Conservation (phyloP, 169 alveolate genomes). For the Cryptosporidium bovis region DNA sequence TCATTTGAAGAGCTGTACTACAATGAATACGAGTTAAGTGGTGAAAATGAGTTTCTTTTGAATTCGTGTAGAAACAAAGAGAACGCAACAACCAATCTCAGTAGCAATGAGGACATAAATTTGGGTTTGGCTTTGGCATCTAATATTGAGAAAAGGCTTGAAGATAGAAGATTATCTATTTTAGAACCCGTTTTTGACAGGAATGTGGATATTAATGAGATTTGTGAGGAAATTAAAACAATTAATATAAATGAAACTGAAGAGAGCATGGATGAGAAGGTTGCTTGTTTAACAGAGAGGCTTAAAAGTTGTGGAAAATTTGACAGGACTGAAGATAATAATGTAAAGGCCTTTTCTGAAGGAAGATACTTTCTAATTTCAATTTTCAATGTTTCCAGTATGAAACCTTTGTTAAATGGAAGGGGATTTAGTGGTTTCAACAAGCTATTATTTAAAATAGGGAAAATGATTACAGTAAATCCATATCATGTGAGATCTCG, state of each 20-base stretch:
- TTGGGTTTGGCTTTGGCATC: no score
- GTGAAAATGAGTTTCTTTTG: background rate
- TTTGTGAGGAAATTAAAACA: slow-evolving; percentile 30
- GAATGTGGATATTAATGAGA: background rate
- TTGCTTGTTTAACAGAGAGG: background rate
- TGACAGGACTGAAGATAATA: slow-evolving; percentile 27
- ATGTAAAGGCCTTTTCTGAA: slow-evolving; percentile 4
- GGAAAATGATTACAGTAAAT: slow-evolving; percentile 28
- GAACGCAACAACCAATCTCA: background rate
- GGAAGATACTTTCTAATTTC: slow-evolving; percentile 28
- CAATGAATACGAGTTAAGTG: background rate
- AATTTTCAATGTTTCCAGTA: background rate
- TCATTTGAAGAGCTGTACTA: slow-evolving; percentile 64
- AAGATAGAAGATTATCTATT: slow-evolving; percentile 7
- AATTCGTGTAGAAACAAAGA: background rate
- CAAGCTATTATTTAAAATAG: slow-evolving; percentile 26
- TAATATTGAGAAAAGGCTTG: background rate
- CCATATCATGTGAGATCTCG: slow-evolving; percentile 65
- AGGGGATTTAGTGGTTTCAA: background rate
- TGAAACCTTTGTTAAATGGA: background rate
- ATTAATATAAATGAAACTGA: slow-evolving; percentile 1
- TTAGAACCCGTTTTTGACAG: slow-evolving; percentile 29
- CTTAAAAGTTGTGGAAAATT: slow-evolving; percentile 40
- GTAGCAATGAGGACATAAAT: no score
- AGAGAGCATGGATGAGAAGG: background rate